Percentiles rank a stretch among this genome's conserved stretches.
These are phyloP conservation scores for Monilinia fructicola DNA, from an alignment of 2,329 filamentous ascomycete species.

Conservation along the genomic window DNA sequence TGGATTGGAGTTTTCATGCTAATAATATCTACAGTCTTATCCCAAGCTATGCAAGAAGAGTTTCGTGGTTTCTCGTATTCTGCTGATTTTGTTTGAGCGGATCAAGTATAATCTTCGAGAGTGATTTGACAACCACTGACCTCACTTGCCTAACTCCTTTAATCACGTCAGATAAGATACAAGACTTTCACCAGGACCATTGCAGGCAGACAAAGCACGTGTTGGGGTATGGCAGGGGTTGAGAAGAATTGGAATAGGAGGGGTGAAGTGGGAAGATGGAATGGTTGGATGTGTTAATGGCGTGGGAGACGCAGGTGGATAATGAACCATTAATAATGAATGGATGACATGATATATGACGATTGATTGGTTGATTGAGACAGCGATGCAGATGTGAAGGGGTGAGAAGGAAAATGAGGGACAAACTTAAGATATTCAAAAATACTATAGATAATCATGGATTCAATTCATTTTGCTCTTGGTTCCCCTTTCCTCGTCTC, in stretches of 20 bases:
- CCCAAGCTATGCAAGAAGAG: conserved; percentile 98
- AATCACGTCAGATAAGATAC: neutral
- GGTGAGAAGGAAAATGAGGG: neutral
- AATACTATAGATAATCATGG: neutral
- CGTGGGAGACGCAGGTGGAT: neutral
- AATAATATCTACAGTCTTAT: conserved; percentile 64
- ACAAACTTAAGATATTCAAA: neutral
- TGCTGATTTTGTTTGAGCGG: conserved; percentile 40
- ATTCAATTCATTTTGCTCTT: neutral
- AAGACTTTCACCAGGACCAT: neutral
- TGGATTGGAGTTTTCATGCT: neutral
- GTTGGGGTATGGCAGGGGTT: neutral
- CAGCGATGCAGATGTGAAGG: neutral
- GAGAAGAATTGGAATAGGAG: neutral
- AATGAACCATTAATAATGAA: conserved; percentile 19
- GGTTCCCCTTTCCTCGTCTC: neutral
- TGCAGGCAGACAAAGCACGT: neutral
- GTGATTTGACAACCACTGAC: neutral
- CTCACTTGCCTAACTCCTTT: neutral
- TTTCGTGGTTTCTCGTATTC: conserved; percentile 96
- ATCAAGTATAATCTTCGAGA: neutral
- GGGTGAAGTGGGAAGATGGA: neutral
- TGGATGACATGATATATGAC: conserved; percentile 15
- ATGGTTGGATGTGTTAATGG: conserved; percentile 12
- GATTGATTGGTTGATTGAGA: conserved; percentile 14